Percentiles rank a stretch among this genome's conserved stretches.
Conservation (phyloP, 805 yeast species). For the Spathaspora sp. region DNA sequence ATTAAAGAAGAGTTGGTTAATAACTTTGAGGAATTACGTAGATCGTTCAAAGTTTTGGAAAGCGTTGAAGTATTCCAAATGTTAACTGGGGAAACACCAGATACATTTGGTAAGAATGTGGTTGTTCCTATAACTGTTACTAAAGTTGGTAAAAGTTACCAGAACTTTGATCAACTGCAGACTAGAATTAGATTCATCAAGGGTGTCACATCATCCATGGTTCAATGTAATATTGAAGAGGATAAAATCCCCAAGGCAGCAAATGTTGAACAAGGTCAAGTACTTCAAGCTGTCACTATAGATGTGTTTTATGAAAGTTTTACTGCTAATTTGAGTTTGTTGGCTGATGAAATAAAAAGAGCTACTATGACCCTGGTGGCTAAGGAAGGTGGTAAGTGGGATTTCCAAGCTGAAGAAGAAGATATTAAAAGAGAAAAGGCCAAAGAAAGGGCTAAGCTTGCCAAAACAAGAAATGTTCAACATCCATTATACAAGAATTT, state of each 20-base stretch:
- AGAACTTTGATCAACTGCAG: constrained; percentile 38
- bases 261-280: constrained; percentile 60
- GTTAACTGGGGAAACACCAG: constrained; percentile 82
- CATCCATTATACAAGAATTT: constrained; percentile 89
- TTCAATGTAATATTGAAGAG: constrained; percentile 44
- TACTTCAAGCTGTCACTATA: constrained; percentile 77
- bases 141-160: constrained; percentile 62
- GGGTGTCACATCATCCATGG: constrained; percentile 38
- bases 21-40: constrained; percentile 83
- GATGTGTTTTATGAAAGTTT: constrained; percentile 72
- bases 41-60: constrained; percentile 60
- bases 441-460: constrained; percentile 61
- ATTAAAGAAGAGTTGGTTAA: constrained; percentile 83
- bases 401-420: constrained; percentile 65
- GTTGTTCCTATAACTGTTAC: constrained; percentile 73
- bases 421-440: constrained; percentile 58
- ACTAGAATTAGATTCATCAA: constrained; percentile 38
- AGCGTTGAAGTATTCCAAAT: constrained; percentile 77
- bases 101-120: constrained; percentile 62
- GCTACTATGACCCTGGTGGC: constrained; percentile 45
- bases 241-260: constrained; percentile 42
- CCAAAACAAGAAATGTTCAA: constrained; percentile 74
- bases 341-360: constrained; percentile 58
- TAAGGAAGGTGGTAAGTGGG: constrained; percentile 73
- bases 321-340: constrained; percentile 68